Evolutionary conservation across 192 early-diverging fungal species (phyloP), one percentile per base, ranked within the genome.

Genomic region (Podila epicladia): DNA sequence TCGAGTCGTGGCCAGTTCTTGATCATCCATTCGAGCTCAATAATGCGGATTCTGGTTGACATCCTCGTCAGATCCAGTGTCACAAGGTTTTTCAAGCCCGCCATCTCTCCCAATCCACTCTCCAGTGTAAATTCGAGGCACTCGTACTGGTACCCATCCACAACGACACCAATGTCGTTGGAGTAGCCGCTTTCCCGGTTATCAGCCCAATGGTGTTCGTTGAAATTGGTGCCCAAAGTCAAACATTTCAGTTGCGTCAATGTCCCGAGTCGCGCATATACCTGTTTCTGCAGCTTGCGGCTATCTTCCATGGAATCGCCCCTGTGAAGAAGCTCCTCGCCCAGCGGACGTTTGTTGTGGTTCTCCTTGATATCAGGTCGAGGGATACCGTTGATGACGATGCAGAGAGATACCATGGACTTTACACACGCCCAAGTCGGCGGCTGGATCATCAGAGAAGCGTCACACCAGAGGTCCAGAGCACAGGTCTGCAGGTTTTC

Each of bases 321-420:
- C 53, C 5, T 2, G 22, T 55, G 53, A 8, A 55, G 24, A 24
- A 22, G 24, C 5, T 55, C 53, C 9, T 55, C 5, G 2, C 24
- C 53, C 24, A 55, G 17, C 0, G 53, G 53, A 9, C 53, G 53
- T 24, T 26, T 26, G 24, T 55, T 55, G 53, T 55, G 53, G 24
- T 55, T 55, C n/a, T 55, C 53, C 24, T 55, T 55, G 53, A 55
- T 55, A 26, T 55, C 53, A 55, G 53, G 53, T 17, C 53, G 20
- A 12, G 53, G 53, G 6, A 55, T 55, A 1, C 5, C 9, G 24
- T 55, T 55, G n/a, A 55, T n/a, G 53, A 55, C 53, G 24, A 55
- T 24, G 20, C 53, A 22, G 24, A 55, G n/a, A 9, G 53, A 5
- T 11, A 9, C 53, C 20, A 55, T 12, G 6, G 53, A 55, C n/a